Evolutionary conservation across 1,284 basidiomycete species (phyloP), one percentile per base, ranked within the genome.

Genomic region (Trametes sp.): DNA sequence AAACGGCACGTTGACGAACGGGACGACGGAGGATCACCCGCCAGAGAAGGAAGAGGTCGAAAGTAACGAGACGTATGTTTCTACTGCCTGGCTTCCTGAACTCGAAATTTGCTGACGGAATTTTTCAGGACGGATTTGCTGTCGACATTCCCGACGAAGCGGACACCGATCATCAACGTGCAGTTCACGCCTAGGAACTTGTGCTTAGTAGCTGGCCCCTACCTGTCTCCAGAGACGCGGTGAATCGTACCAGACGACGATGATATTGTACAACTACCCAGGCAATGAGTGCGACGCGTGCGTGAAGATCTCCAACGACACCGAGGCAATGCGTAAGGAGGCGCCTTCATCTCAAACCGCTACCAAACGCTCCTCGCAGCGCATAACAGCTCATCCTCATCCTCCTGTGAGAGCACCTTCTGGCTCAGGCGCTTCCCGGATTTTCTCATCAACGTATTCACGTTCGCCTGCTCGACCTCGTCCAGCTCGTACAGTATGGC

Each of bases 181-280:
- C 94, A 98, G 69, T 97, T 98, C 72, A 98, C 97, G 9, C 88
- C 95, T 24, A 86, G 97, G 29, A 99, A 99, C 77, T 82, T 99
- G 41, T 97, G 95, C 76, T 80, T 99, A 64, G 94, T 93, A 23
- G 92, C 93, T 10, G 97, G 97, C 24, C 80, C 81, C 31, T 88
- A 86, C 73, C 76, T 85, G 49, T 77, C 85, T 28, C 80, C 84
- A 2, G 88, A 89, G 58, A 75, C 78, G 57, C 82, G 88, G 76
- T 89, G 75, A 79, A 61, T 63, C 41, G 41, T 31, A 55, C 55
- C n/a, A 38, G 29, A 36, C 42, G 23, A 42, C 31, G 48, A 54
- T 28, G 54, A 53, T 60, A 52, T n/a, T 33, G 55, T 57, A 57
- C 29, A 38, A n/a, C 35, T 28, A 14, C 8, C 5, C 8, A n/a